Conservation (phyloP, 805 yeast species). For the Metschnikowia peoriensis region DNA sequence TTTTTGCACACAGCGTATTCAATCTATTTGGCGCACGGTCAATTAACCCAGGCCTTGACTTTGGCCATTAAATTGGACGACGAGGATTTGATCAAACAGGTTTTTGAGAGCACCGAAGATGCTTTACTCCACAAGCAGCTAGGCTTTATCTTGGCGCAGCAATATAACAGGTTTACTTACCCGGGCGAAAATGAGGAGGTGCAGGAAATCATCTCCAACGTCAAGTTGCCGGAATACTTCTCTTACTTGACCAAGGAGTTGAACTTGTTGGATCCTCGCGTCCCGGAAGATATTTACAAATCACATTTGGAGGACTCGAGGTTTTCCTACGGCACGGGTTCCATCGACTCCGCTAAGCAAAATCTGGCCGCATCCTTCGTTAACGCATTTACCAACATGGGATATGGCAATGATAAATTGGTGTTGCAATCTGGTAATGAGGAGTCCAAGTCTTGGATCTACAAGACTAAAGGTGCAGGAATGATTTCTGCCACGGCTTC, state of each 20-base stretch:
- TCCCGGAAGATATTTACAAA: conserved; percentile 93
- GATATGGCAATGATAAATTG: conserved; percentile 83
- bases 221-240: conserved; percentile 74
- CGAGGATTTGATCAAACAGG: conserved; percentile 70
- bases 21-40: conserved; percentile 74
- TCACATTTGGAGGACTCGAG: conserved; percentile 77
- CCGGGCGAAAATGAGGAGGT: conserved; percentile 65
- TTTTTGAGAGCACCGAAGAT: conserved; percentile 79
- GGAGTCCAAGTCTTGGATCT: conserved; percentile 78
- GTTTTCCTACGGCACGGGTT: conserved; percentile 54
- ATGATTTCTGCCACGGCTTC: conserved; percentile 91
- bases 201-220: conserved; percentile 82
- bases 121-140: conserved; percentile 78
- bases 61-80: conserved; percentile 88
- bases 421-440: conserved; percentile 59
- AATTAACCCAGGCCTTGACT: conserved; percentile 85
- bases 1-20: conserved; percentile 86
- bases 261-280: conserved; percentile 83
- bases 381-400: conserved; percentile 86
- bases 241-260: conserved; percentile 80
- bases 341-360: conserved; percentile 86
- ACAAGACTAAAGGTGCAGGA: conserved; percentile 87
- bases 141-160: conserved; percentile 84
- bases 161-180: conserved; percentile 72
- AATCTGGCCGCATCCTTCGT: conserved; percentile 94